These are phyloP conservation scores for Leccinum longicurvipes DNA, from an alignment of 768 basidiomycete species.

Conservation along the genomic window DNA sequence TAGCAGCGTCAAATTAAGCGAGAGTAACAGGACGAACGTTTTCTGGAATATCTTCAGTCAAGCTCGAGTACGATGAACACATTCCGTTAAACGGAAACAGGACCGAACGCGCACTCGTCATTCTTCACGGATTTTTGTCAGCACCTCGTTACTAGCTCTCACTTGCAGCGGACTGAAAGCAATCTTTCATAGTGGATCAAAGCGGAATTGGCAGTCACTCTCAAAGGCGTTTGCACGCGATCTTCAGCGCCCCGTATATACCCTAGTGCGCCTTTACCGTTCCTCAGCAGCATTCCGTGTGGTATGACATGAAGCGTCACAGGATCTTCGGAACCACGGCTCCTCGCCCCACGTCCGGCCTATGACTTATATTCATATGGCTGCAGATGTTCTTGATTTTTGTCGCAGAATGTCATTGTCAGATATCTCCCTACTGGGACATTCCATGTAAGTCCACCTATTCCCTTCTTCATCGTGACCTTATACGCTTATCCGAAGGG, in stretches of 20 bases:
- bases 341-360: constrained; percentile 69
- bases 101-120: constrained; percentile 45
- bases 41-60: constrained; percentile 20
- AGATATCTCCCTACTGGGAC: constrained; percentile 75
- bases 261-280: constrained; percentile 46
- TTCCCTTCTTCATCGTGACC: not conserved
- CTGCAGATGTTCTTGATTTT: constrained; percentile 70
- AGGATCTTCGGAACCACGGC: constrained; percentile 93
- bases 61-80: constrained; percentile 32
- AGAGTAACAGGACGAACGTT: constrained; percentile 19
- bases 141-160: constrained; percentile 15
- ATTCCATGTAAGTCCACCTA: constrained; percentile 70
- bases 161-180: constrained; percentile 2
- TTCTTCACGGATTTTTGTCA: constrained; percentile 65
- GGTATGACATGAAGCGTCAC: not conserved
- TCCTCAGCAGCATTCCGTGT: not conserved
- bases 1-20: constrained; percentile 3
- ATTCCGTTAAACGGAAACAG: constrained; percentile 28
- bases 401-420: constrained; percentile 50
- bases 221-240: constrained; percentile 70
- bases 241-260: constrained; percentile 66
- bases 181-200: constrained; percentile 60
- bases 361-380: constrained; percentile 79
- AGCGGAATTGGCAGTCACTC: constrained; percentile 85
- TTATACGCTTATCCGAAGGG: constrained; percentile 47